Evolutionary conservation across 139 green algal species (phyloP).

Genomic region (Closterium sp.): DNA sequence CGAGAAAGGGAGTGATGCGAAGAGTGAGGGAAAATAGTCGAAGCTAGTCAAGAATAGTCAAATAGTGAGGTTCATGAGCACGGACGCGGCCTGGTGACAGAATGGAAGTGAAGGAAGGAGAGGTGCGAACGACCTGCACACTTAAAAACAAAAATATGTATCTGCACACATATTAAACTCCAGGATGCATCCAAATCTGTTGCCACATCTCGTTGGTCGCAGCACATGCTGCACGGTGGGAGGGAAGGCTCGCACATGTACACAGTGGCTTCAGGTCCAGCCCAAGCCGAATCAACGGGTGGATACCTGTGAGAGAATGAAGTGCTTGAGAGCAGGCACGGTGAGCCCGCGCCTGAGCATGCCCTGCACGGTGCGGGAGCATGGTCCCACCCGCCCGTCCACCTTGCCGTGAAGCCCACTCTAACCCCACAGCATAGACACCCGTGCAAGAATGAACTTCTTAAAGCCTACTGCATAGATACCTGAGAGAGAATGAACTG

Average conservation of each 20-base stretch:
- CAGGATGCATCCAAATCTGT: no score
- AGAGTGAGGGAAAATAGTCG: no score
- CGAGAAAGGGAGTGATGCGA: not conserved
- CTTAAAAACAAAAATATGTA: no score
- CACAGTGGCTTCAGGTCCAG: not conserved
- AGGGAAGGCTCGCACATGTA: not conserved
- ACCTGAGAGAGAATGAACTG: conserved; percentile 71
- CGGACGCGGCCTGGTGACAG: no score
- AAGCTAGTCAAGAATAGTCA: no score
- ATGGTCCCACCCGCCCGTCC: conserved; percentile 87
- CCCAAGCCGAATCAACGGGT: not conserved
- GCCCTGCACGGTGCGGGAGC: conserved; percentile 96
- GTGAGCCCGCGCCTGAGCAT: conserved; percentile 78
- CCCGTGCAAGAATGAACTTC: conserved; percentile 48
- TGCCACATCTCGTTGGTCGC: no score
- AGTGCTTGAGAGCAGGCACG: conserved; percentile 74
- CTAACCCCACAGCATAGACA: conserved; percentile 79
- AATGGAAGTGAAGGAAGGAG: no score
- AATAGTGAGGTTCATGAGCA: no score
- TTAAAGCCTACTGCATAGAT: not conserved
- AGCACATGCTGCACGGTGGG: not conserved
- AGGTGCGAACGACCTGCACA: no score
- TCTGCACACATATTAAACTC: no score
- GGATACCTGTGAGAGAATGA: conserved; percentile 77
- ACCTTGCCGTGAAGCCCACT: conserved; percentile 90